A percentile compares a stretch with the other conserved stretches of the same genome.
These are phyloP conservation scores for Lagerstroemia speciosa DNA, from an alignment of 345 rosid species.

Conservation along the genomic window DNA sequence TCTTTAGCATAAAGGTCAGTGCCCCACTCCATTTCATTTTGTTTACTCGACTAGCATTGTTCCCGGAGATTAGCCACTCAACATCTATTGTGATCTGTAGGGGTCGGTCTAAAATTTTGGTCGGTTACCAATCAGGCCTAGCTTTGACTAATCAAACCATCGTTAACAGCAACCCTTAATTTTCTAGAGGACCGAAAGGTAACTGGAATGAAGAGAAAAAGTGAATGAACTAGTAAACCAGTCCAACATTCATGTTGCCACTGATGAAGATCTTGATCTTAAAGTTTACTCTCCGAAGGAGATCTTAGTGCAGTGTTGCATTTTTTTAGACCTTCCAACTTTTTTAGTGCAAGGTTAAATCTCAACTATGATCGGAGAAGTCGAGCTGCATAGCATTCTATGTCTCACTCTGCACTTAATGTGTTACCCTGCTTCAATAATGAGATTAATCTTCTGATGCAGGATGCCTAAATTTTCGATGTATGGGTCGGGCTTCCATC, in stretches of 20 bases:
- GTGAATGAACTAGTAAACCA: background rate
- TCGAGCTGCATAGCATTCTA: no score
- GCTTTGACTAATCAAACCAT: background rate
- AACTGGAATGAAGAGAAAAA: background rate
- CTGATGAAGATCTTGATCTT: background rate
- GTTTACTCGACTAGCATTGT: background rate
- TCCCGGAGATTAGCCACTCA: no score
- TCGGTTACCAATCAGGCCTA: background rate
- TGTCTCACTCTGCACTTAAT: background rate
- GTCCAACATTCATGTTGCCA: background rate
- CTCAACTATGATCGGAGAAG: background rate
- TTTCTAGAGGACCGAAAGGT: background rate
- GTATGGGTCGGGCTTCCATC: background rate
- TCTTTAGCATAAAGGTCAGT: slow-evolving; percentile 70
- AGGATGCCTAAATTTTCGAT: background rate
- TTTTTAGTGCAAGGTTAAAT: background rate
- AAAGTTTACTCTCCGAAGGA: background rate
- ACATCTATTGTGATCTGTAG: background rate
- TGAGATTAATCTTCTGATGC: background rate
- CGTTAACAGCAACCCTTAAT: no score
- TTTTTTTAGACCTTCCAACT: background rate
- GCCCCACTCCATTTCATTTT: background rate
- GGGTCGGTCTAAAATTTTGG: background rate
- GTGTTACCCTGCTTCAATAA: background rate
- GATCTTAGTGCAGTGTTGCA: background rate